Conservation (phyloP, 2,329 filamentous ascomycete genomes). For the Apiospora kogelbergensis region DNA sequence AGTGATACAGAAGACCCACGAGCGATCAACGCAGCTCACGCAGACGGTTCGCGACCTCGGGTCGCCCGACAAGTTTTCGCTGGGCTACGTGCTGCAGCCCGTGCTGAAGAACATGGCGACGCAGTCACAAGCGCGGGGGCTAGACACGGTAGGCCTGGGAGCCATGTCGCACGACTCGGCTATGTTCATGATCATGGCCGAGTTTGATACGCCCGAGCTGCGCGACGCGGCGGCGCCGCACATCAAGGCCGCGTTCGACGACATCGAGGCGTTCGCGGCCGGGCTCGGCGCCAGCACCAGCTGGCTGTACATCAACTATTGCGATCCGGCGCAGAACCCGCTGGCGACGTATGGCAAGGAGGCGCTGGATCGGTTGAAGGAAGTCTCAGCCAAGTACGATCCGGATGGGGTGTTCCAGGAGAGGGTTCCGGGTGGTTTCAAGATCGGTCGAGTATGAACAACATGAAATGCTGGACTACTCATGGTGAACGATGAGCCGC, state of each 20-base stretch:
- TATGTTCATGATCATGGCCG: neutral
- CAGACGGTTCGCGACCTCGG: neutral
- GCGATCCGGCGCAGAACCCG: constrained; percentile 29
- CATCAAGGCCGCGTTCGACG: neutral
- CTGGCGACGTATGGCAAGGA: constrained; percentile 33
- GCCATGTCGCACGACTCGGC: neutral
- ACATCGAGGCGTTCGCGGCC: neutral
- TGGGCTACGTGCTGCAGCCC: neutral
- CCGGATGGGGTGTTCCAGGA: constrained; percentile 31
- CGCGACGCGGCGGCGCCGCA: neutral
- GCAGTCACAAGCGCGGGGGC: neutral
- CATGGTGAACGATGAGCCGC: no score
- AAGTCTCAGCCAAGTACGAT: constrained; percentile 36
- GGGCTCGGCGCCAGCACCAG: constrained; percentile 15
- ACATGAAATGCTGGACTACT: no score
- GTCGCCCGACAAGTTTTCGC: neutral
- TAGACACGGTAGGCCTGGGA: neutral
- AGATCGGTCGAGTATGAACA: neutral
- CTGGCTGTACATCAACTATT: constrained; percentile 40
- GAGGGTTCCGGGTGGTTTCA: neutral
- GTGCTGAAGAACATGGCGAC: neutral
- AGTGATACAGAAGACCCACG: neutral
- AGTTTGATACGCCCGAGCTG: neutral
- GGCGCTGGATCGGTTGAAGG: constrained; percentile 30
- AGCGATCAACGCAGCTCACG: neutral